Evolutionary conservation across 176 grass and related monocot species (phyloP).

Genomic region (Rhynchospora tenuis): DNA sequence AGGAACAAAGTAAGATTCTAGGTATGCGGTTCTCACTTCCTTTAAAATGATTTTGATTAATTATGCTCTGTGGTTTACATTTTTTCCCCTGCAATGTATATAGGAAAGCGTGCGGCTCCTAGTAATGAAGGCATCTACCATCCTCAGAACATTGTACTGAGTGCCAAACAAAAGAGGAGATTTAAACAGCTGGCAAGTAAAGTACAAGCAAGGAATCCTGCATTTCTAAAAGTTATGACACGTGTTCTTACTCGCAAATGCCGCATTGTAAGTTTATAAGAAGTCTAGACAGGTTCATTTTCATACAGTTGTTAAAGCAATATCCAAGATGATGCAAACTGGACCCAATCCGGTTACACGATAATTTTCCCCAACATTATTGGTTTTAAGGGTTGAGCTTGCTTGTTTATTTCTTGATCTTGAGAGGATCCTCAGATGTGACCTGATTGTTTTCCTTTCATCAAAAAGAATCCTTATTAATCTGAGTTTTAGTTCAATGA

Average conservation of each 20-base stretch:
- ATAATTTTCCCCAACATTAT: too few species aligned
- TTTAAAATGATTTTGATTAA: neutral
- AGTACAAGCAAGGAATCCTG: neutral
- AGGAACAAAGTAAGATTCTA: neutral
- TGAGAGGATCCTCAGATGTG: too few species aligned
- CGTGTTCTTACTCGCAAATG: neutral
- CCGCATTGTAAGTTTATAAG: neutral
- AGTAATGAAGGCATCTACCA: neutral
- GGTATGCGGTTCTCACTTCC: neutral
- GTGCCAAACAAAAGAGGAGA: neutral
- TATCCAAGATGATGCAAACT: too few species aligned
- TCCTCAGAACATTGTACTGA: neutral
- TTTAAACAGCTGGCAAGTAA: neutral
- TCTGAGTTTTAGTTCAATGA: neutral
- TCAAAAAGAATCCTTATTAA: neutral
- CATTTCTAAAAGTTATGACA: neutral
- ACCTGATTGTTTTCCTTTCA: too few species aligned
- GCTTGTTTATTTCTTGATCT: neutral
- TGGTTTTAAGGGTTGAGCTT: neutral
- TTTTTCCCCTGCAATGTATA: neutral
- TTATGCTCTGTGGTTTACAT: neutral
- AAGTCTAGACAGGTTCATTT: neutral
- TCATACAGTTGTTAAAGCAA: neutral
- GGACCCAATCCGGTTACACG: neutral
- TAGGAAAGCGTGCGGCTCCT: neutral